phyloP scores from a whole-genome alignment of 805 yeast species.

The Starmerella scarabaei region DNA sequence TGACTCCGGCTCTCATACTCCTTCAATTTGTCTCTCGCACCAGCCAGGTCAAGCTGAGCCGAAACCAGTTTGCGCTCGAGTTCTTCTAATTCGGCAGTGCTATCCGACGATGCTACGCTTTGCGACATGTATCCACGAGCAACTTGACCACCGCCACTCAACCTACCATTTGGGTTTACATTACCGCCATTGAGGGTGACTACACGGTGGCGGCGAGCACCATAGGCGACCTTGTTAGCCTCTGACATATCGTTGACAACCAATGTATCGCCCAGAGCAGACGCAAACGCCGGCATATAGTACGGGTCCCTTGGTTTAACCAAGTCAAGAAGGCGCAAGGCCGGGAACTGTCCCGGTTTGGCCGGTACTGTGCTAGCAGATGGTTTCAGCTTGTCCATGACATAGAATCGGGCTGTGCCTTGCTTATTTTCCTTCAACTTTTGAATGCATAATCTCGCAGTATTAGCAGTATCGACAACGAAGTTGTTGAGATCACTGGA shows the following conservation, averaged over 20 bases:
- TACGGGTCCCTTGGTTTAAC: slow-evolving; percentile 51
- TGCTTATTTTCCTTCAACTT: slow-evolving; percentile 66
- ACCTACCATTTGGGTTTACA: slow-evolving; percentile 85
- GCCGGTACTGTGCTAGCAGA: slow-evolving; percentile 38
- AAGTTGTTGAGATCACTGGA: slow-evolving; percentile 82
- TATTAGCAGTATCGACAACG: slow-evolving; percentile 71
- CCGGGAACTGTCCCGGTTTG: slow-evolving; percentile 7
- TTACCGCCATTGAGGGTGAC: slow-evolving; percentile 87
- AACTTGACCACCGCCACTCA: slow-evolving; percentile 85
- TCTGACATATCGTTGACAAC: slow-evolving; percentile 67
- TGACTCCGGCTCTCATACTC: slow-evolving; percentile 36
- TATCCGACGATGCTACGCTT: slow-evolving; percentile 1
- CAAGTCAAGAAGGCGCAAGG: slow-evolving; percentile 76
- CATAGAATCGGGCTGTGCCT: slow-evolving; percentile 82
- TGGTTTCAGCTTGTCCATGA: slow-evolving; percentile 48
- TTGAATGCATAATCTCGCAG: slow-evolving; percentile 68
- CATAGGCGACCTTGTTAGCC: slow-evolving; percentile 83
- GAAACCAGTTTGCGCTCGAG: slow-evolving; percentile 12
- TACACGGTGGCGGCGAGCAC: slow-evolving; percentile 63
- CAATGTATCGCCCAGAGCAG: slow-evolving; percentile 73
- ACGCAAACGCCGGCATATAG: slow-evolving; percentile 79
- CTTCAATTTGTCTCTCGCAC: slow-evolving; percentile 21
- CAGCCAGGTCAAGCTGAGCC: slow-evolving; percentile 13
- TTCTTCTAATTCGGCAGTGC: slow-evolving; percentile 14
- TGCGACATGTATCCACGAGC: slow-evolving; percentile 60